phyloP scores from a whole-genome alignment of 225 moss, liverwort and hornwort genomes.

The Pseudisothecium myosuroides region DNA sequence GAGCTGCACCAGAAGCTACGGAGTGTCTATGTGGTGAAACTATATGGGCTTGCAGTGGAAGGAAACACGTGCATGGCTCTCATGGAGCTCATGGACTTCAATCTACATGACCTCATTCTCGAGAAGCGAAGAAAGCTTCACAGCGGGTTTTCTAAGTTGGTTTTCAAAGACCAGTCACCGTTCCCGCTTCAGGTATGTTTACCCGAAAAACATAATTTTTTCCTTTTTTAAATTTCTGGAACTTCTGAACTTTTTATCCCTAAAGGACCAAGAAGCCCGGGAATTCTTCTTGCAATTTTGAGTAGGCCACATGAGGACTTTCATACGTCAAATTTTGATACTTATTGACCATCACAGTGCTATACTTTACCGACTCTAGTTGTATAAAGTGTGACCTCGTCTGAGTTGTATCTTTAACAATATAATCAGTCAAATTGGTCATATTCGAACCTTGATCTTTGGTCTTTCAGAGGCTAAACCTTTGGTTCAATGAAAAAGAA shows the following conservation, averaged over 20 bases:
- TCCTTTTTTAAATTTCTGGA: background rate
- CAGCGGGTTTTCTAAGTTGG: background rate
- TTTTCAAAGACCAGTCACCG: background rate
- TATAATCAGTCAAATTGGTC: background rate
- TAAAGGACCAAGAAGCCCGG: background rate
- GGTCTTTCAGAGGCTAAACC: background rate
- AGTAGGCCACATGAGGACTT: background rate
- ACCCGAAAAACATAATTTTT: background rate
- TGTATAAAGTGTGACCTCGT: too few species aligned
- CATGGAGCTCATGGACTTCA: slow-evolving; percentile 12
- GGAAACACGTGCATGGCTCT: background rate
- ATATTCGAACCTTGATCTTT: background rate
- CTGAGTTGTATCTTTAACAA: background rate
- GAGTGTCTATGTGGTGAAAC: background rate
- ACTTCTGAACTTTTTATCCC: background rate
- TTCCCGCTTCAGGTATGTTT: background rate
- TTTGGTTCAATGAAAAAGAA: background rate
- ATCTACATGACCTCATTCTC: background rate
- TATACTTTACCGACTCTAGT: background rate
- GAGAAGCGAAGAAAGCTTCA: background rate
- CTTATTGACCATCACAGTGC: background rate
- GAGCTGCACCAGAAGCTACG: background rate
- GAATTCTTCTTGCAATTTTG: background rate
- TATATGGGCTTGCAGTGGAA: background rate
- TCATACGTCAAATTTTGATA: background rate